phyloP scores from a whole-genome alignment of 78 protist species.

The Dictyostelium brefeldianum region DNA sequence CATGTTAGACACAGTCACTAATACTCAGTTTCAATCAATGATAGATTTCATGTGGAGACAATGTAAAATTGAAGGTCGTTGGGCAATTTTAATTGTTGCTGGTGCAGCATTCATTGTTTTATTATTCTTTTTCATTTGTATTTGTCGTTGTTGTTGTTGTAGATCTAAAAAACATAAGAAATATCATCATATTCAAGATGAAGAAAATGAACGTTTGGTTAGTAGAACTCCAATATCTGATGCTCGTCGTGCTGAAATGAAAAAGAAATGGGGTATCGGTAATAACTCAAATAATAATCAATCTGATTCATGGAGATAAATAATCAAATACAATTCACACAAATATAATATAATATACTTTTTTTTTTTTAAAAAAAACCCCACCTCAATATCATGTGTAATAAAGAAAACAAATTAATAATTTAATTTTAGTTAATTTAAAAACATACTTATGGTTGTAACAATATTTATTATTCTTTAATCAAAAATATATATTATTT shows the following conservation, averaged over 20 bases:
- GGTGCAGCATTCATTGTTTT: slow-evolving; percentile 36
- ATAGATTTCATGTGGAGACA: slow-evolving; percentile 71
- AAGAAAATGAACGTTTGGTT: slow-evolving; percentile 29
- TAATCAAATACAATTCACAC: no score
- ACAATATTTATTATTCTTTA: no score
- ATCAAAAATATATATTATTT: no score
- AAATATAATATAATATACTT: no score
- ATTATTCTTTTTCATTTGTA: neutral
- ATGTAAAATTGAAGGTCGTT: slow-evolving; percentile 73
- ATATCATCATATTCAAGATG: slow-evolving; percentile 53
- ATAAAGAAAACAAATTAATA: no score
- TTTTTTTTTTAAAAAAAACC: no score
- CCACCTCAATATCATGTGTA: no score
- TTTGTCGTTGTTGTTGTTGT: slow-evolving; percentile 56
- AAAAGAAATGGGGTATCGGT: slow-evolving; percentile 21
- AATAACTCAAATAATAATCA: neutral
- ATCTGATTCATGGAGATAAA: slow-evolving; percentile 3
- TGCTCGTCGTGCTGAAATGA: slow-evolving; percentile 41
- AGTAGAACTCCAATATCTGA: slow-evolving; percentile 61
- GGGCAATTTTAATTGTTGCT: slow-evolving; percentile 47
- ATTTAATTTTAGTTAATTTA: no score
- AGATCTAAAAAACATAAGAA: neutral
- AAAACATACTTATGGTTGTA: no score
- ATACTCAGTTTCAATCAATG: no score
- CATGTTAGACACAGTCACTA: no score